A percentile compares a stretch with the other conserved stretches of the same genome.
Evolutionary conservation across 768 basidiomycete species (phyloP).

Genomic region (Rhizopogon vulgaris): DNA sequence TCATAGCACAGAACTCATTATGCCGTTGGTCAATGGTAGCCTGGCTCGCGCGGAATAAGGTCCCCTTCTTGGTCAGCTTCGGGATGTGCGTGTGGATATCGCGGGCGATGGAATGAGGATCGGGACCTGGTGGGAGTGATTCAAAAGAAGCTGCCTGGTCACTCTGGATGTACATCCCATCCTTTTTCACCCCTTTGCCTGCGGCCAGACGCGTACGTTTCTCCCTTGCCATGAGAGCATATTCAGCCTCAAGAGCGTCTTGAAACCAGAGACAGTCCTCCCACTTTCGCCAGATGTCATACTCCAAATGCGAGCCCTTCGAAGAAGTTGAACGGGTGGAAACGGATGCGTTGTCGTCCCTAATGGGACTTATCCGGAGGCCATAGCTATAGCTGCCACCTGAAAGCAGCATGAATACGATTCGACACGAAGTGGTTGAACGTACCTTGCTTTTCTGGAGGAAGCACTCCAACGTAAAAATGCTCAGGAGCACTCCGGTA

Average conservation of each 20-base stretch:
- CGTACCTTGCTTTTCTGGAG: slow-evolving; percentile 52
- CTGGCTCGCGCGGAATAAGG: slow-evolving; percentile 66
- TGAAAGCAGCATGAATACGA: slow-evolving; percentile 18
- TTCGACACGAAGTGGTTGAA: slow-evolving; percentile 5
- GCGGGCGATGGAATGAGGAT: slow-evolving; percentile 65
- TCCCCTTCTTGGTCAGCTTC: slow-evolving; percentile 62
- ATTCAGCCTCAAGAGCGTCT: slow-evolving; percentile 60
- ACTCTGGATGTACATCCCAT: slow-evolving; percentile 61
- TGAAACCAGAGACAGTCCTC: slow-evolving; percentile 80
- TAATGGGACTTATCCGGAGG: slow-evolving; percentile 49
- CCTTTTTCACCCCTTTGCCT: slow-evolving; percentile 72
- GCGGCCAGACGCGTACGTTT: slow-evolving; percentile 62
- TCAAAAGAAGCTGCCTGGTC: slow-evolving; percentile 81
- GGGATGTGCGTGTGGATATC: slow-evolving; percentile 66
- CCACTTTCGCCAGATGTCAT: slow-evolving; percentile 77
- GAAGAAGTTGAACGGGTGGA: slow-evolving; percentile 20
- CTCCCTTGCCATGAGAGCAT: slow-evolving; percentile 52
- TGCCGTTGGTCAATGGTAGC: slow-evolving; percentile 60
- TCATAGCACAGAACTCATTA: slow-evolving; percentile 50
- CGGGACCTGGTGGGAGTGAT: slow-evolving; percentile 78
- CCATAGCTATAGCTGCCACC: slow-evolving; percentile 54
- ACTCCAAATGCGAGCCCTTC: slow-evolving; percentile 35
- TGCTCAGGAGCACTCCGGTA: slow-evolving; percentile 49
- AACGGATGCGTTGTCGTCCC: slow-evolving; percentile 25
- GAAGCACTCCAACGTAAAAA: slow-evolving; percentile 55